phyloP scores from a whole-genome alignment of 805 yeast genomes.

The Kuraishia floccosa region DNA sequence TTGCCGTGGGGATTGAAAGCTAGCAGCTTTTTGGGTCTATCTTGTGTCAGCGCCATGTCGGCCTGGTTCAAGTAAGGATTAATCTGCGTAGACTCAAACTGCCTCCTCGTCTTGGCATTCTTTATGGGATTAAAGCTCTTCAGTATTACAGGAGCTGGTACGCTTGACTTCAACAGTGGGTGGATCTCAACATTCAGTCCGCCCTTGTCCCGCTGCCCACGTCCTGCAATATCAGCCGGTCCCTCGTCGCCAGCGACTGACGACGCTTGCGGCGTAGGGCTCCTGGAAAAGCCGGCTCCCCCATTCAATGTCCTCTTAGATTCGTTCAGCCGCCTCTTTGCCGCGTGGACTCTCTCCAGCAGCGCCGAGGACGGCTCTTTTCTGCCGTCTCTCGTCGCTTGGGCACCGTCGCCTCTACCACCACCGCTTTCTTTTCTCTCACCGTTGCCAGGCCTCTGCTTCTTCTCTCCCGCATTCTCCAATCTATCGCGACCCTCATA shows the following conservation, averaged over 20 bases:
- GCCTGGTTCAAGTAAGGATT: slow-evolving; percentile 21
- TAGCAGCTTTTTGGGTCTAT: slow-evolving; percentile 23
- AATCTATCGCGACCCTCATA: neutral
- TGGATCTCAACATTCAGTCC: slow-evolving; percentile 15
- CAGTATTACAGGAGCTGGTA: slow-evolving; percentile 7
- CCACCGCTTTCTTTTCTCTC: too few species aligned
- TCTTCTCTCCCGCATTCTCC: neutral
- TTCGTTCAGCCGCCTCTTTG: neutral
- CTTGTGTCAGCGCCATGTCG: slow-evolving; percentile 9
- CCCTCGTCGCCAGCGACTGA: too few species aligned
- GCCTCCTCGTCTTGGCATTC: slow-evolving; percentile 8
- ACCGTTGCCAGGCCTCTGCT: neutral
- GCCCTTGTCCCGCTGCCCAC: slow-evolving; percentile 4
- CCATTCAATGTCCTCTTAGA: neutral
- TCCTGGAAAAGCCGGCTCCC: too few species aligned
- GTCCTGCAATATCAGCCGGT: too few species aligned
- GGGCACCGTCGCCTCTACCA: neutral
- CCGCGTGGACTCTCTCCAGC: slow-evolving; percentile 1
- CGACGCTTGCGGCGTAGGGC: too few species aligned
- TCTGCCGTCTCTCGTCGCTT: neutral
- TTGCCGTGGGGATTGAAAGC: slow-evolving; percentile 55
- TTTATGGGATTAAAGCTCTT: slow-evolving; percentile 8
- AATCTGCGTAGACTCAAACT: slow-evolving; percentile 10
- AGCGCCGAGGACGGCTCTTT: neutral
- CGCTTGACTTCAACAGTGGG: slow-evolving; percentile 12